A percentile compares a stretch with the other conserved stretches of the same genome.
Conservation (phyloP, 306 rosid genomes). For the Albizia julibrissin region DNA sequence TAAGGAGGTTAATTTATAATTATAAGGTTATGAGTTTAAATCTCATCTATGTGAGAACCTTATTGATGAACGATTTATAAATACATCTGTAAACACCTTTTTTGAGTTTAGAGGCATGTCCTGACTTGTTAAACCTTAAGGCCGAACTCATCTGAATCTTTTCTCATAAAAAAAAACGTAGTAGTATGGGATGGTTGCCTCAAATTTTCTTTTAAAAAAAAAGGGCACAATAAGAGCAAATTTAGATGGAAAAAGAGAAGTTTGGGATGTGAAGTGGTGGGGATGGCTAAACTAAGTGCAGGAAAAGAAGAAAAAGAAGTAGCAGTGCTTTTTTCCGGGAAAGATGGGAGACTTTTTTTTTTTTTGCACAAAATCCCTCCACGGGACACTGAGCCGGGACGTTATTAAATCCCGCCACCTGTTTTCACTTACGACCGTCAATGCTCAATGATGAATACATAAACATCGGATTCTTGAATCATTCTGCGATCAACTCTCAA, state of each 20-base stretch:
- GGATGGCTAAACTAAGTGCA: not conserved
- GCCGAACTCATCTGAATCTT: no score
- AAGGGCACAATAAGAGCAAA: not conserved
- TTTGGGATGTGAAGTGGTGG: not conserved
- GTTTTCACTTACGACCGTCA: not conserved
- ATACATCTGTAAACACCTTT: no score
- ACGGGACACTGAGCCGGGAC: not conserved
- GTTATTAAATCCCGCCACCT: not conserved
- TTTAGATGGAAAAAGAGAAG: not conserved
- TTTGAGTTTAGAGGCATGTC: no score
- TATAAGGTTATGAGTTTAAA: no score
- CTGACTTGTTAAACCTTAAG: no score
- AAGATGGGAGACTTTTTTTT: not conserved
- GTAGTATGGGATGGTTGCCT: no score
- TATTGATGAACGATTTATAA: no score
- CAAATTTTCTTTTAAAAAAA: no score
- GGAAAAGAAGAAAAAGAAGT: not conserved
- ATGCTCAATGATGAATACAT: not conserved
- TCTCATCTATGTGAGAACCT: accelerated
- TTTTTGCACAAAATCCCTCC: not conserved
- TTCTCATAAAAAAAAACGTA: no score
- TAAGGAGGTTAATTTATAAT: no score
- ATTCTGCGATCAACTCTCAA: not conserved
- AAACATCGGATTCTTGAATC: not conserved
- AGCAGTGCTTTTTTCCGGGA: not conserved